Evolutionary conservation across 139 green algal species (phyloP), one percentile per base, ranked within the genome.

Genomic region (Marvania coccoides): DNA sequence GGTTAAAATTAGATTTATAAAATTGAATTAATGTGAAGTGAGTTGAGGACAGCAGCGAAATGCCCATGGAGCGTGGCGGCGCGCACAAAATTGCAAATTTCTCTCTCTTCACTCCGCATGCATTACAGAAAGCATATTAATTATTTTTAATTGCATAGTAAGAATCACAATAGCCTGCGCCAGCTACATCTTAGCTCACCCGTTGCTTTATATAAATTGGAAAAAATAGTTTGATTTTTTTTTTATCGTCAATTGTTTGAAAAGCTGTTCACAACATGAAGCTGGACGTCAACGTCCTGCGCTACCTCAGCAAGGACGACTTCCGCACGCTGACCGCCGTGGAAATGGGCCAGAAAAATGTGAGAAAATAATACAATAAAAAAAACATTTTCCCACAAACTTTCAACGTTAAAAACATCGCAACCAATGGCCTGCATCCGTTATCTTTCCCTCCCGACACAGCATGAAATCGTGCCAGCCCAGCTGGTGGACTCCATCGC

Each of bases 291-390:
- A 97, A 97, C 45, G 85, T 84, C 29, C 81, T 99, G 57, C 90
- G 93, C 0, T 97, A 98, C 75, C 63, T 99, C 4, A 79, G 76
- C 2, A 91, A 85, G 47, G 95, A 99, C 58, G 92, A 98, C n/a
- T 98, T 92, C 34, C 73, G 95, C 3, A 82, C 92, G 19, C 81
- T 99, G 9, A 95, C 88, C 4, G 88, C 95, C 1, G 86, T 98
- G 23, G 95, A 99, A 71, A 94, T 98, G 83, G 95, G 95, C 13
- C 91, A 98, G 74, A 93, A 92, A 59, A 99, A 99, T 58, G 87
- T 93, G 69, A 75, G 83, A 31, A n/a, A n/a, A 3, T 13, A 14
- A 9, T 36, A 34, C 31, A 12, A 19, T 19, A 51, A 51, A 51
- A 51, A 19, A 51, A 19, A 28, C 42, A 28, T 51, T 51, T 19